These are phyloP conservation scores for Diaporthe citri DNA, from an alignment of 2,329 filamentous ascomycete genomes.

Conservation along the genomic window DNA sequence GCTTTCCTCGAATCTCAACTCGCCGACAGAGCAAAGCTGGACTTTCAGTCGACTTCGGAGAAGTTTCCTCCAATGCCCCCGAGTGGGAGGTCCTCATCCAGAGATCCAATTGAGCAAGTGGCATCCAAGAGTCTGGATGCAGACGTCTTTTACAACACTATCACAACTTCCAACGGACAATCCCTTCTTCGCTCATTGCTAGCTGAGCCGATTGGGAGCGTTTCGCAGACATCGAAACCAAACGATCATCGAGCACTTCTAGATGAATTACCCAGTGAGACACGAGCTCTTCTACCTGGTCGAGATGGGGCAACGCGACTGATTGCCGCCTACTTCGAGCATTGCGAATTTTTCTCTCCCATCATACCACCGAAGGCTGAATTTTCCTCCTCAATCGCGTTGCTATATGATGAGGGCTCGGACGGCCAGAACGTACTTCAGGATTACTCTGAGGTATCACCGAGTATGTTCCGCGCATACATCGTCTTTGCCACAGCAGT, in stretches of 20 bases:
- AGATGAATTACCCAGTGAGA: not conserved
- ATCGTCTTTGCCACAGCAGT: not conserved
- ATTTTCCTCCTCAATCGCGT: not conserved
- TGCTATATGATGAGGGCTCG: not conserved
- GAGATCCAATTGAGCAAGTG: conserved; percentile 1
- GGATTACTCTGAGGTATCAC: not conserved
- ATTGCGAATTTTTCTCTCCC: not conserved
- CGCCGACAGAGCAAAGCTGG: not conserved
- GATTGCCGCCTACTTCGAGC: not conserved
- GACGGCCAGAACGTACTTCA: not conserved
- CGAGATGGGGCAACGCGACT: not conserved
- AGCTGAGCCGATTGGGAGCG: not conserved
- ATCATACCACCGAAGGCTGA: not conserved
- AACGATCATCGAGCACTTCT: not conserved
- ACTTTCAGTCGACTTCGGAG: not conserved
- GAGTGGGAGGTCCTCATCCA: not conserved
- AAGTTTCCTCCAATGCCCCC: not conserved
- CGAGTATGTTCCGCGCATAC: not conserved
- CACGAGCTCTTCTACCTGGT: not conserved
- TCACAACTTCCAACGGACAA: conserved; percentile 2
- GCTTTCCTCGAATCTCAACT: not conserved
- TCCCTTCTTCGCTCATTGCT: conserved; percentile 9
- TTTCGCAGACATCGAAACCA: not conserved
- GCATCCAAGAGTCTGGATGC: not conserved
- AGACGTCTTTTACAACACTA: conserved; percentile 12